Base-by-base conservation (phyloP, 2,329 filamentous ascomycete genomes). In the Aspergillus japonicus region DNA sequence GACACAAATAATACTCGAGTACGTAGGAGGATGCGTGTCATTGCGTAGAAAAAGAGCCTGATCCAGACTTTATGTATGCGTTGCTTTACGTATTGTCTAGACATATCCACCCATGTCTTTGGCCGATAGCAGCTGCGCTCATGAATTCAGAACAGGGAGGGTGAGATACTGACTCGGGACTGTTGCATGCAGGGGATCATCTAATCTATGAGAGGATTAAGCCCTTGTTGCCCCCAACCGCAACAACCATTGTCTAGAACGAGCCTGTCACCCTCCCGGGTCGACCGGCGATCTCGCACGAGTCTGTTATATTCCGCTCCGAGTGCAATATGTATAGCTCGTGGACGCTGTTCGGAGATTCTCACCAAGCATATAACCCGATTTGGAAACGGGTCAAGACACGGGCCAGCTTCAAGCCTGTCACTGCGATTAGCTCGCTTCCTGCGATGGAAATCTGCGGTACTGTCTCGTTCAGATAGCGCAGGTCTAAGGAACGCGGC, bases 381-480 rank as follows among this genome's bases (percentile, higher is more conserved):
- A 16, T 35, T 35, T 35, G 33, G 11, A 12, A 12, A 16, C 5
- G 6, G 14, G 4, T n/a, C 16, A 16, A 19, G 14, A 44, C 39
- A 44, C 39, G 14, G 39, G 6, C 33, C 33, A 35, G 39, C 14
- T 44, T 16, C 14, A 44, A n/a, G 14, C 39, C 39, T 44, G 16
- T 44, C 39, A 44, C 23, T 24, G 19, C 35, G 51, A 54, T 54
- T 55, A 54, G 44, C 53, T 55, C 53, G 53, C 53, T 23, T 55
- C 42, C 24, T 55, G 53, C 42, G 26, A 48, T 42, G 48, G 29
- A n/a, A 44, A 16, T 48, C 53, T n/a, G 8, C 26, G 26, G 3
- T 29, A 47, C 47, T 55, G 42, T 55, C 53, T 48, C 53, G 24
- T 16, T 33, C 53, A 24, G 44, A 35, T 35, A 47, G 52, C 39